phyloP scores from a whole-genome alignment of 345 rosid species.

The Murraya paniculata region DNA sequence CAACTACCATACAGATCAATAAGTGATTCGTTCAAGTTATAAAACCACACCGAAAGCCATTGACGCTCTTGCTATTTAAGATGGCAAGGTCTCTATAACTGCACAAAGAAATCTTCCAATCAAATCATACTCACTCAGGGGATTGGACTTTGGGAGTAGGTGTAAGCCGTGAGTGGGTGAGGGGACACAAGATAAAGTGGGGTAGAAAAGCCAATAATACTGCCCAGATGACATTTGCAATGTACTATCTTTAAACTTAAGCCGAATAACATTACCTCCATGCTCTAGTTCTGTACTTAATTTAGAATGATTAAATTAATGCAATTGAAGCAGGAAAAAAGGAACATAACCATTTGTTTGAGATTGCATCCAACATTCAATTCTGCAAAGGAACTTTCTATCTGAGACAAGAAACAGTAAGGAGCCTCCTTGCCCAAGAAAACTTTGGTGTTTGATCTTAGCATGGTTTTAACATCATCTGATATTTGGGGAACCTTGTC shows the following conservation, averaged over 20 bases:
- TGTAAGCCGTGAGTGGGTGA: neutral
- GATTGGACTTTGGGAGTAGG: neutral
- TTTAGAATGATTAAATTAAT: neutral
- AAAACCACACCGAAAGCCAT: neutral
- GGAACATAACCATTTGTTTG: conserved; percentile 52
- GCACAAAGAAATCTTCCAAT: neutral
- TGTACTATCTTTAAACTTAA: neutral
- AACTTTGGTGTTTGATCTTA: conserved; percentile 60
- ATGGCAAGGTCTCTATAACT: neutral
- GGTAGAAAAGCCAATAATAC: neutral
- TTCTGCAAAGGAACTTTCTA: conserved; percentile 71
- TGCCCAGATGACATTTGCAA: neutral
- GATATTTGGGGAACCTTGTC: conserved; percentile 73
- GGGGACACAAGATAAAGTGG: neutral
- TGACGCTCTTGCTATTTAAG: neutral
- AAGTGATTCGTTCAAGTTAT: neutral
- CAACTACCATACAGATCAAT: neutral
- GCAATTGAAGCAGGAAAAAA: neutral
- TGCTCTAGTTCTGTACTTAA: neutral
- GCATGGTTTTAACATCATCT: conserved; percentile 61
- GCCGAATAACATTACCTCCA: neutral
- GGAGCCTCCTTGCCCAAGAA: conserved; percentile 83
- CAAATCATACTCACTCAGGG: neutral
- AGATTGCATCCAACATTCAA: conserved; percentile 88
- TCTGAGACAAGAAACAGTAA: conserved; percentile 69